Conservation (phyloP, 73 alveolate genomes). For the Tetrahymena malaccensis region DNA sequence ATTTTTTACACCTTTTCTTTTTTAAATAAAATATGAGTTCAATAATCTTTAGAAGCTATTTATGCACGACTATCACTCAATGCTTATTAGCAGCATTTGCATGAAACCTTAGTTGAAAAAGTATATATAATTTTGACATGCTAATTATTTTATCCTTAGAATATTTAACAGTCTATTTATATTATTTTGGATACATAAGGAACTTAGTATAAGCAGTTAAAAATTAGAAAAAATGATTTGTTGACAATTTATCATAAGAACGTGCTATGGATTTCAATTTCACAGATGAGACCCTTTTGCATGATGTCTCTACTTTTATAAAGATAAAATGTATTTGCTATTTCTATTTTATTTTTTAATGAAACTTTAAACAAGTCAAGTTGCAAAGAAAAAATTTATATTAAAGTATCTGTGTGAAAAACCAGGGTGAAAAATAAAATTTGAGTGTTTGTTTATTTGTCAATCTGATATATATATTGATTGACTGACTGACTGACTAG, state of each 20-base stretch:
- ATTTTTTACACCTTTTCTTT: background rate
- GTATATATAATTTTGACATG: background rate
- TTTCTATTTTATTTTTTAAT: background rate
- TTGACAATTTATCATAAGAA: background rate
- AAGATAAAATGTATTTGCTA: background rate
- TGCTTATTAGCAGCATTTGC: background rate
- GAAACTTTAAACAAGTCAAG: background rate
- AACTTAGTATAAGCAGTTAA: background rate
- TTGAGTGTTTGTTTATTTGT: background rate
- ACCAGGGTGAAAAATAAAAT: background rate
- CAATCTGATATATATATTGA: background rate
- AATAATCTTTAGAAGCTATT: background rate
- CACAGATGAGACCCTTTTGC: background rate
- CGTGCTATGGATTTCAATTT: background rate
- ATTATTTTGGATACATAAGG: background rate
- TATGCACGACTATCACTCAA: background rate
- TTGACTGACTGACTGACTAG: background rate
- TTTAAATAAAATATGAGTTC: background rate
- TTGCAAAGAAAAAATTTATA: background rate
- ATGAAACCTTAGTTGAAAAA: background rate
- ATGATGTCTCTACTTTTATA: background rate
- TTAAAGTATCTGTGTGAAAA: background rate
- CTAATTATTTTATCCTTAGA: background rate
- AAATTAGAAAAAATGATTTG: too few species aligned
- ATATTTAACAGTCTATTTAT: background rate